A percentile compares a stretch with the other conserved stretches of the same genome.
phyloP scores from a whole-genome alignment of 192 early-diverging fungal genomes.

The Rhizophagus clarus region DNA sequence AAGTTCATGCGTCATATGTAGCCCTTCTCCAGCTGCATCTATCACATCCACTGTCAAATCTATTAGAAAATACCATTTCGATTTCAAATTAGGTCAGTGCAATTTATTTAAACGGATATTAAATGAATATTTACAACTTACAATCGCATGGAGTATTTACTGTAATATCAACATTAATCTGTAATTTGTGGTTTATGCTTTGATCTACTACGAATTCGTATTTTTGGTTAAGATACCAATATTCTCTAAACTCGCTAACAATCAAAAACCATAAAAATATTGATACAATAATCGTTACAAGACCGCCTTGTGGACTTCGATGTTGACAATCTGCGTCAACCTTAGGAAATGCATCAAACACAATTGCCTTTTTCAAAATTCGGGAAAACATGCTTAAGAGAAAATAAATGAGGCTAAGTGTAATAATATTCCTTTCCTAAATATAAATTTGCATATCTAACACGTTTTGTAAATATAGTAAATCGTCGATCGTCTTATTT shows the following conservation, averaged over 20 bases:
- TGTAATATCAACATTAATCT: conserved; percentile 86
- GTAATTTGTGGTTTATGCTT: conserved; percentile 58
- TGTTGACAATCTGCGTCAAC: conserved; percentile 79
- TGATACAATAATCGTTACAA: conserved; percentile 72
- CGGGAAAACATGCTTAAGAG: background rate
- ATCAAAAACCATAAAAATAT: conserved; percentile 69
- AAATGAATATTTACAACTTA: background rate
- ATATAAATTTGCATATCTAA: background rate
- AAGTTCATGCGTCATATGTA: conserved; percentile 58
- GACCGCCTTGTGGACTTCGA: conserved; percentile 70
- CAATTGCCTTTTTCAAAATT: conserved; percentile 5
- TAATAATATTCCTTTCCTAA: background rate
- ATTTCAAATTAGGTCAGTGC: background rate
- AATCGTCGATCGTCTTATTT: no score
- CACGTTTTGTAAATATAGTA: background rate
- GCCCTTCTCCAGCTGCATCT: conserved; percentile 63
- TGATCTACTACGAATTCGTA: conserved; percentile 86
- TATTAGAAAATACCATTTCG: conserved; percentile 23
- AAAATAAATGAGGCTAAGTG: background rate
- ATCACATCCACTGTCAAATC: conserved; percentile 68
- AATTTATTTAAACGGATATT: background rate
- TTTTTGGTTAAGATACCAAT: conserved; percentile 59
- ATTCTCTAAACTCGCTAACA: conserved; percentile 69
- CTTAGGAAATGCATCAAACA: conserved; percentile 88
- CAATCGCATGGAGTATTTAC: conserved; percentile 82